phyloP scores from a whole-genome alignment of 352 stramenopile genomes.

The Globisporangium perplexum region DNA sequence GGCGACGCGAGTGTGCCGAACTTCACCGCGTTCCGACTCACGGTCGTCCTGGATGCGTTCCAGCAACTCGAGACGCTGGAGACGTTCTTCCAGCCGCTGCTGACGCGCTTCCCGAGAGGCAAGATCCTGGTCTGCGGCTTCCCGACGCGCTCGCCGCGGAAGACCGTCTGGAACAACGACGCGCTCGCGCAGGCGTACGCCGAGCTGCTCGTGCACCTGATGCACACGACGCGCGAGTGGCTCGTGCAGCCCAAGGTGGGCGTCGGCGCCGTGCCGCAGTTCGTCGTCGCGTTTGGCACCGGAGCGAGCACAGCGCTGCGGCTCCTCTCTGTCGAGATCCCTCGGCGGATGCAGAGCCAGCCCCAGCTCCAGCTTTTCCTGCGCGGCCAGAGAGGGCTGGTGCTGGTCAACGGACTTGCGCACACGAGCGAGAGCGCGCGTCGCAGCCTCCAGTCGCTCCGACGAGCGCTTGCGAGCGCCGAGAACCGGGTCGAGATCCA shows the following conservation, averaged over 20 bases:
- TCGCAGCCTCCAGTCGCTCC: slow-evolving; percentile 9
- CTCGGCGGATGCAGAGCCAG: slow-evolving; percentile 14
- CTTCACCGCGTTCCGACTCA: slow-evolving; percentile 40
- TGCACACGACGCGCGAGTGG: slow-evolving; percentile 51
- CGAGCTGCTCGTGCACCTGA: slow-evolving; percentile 44
- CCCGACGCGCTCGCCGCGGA: slow-evolving; percentile 27
- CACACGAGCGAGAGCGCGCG: slow-evolving; percentile 21
- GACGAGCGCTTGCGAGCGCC: not conserved
- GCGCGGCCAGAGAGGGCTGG: slow-evolving; percentile 33
- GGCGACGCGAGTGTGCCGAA: slow-evolving; percentile 3
- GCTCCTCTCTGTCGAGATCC: slow-evolving; percentile 39
- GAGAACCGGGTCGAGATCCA: slow-evolving; percentile 35
- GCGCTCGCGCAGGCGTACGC: slow-evolving; percentile 36
- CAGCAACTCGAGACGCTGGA: slow-evolving; percentile 56
- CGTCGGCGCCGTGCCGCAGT: slow-evolving; percentile 52
- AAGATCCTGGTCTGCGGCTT: slow-evolving; percentile 66
- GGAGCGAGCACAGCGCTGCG: slow-evolving; percentile 43
- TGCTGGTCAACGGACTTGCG: slow-evolving; percentile 48
- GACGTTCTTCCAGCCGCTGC: slow-evolving; percentile 46
- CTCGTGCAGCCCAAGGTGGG: slow-evolving; percentile 71
- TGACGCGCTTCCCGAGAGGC: slow-evolving; percentile 51
- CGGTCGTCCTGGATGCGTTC: slow-evolving; percentile 61
- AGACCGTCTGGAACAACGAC: slow-evolving; percentile 43
- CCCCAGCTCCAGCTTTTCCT: slow-evolving; percentile 32
- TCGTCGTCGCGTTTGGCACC: slow-evolving; percentile 58